Evolutionary conservation across 768 basidiomycete genomes (phyloP), one percentile per base, ranked within the genome.

Genomic region (Boletus rufocinnamomeus): DNA sequence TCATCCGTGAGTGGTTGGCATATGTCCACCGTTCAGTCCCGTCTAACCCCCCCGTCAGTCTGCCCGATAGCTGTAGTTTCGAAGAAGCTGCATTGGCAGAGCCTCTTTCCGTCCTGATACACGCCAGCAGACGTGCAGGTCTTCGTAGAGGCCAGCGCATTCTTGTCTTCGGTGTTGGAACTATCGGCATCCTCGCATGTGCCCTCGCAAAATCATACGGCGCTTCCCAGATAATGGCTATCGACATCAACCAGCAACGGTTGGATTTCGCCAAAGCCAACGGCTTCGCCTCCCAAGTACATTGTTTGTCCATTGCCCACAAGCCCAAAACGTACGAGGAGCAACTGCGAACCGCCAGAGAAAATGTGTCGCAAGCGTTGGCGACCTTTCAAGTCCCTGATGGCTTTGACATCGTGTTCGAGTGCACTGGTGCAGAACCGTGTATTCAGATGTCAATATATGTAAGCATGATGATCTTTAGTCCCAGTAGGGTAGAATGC

Each of bases 341-440:
- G 60, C 80, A 78, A 68, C 82, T 84, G 52, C 78, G 79, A 50
- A 77, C 77, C 7, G 85, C 86, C n/a, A 84, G 84, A 71, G 84
- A 86, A 58, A 81, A 74, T 62, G 78, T 83, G 9, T 72, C 76
- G 43, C 67, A 72, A 9, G 81, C 83, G 7, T 77, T 93, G 57
- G 67, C 76, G 50, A 72, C 78, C 53, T 90, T 92, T 68, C 77
- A 74, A 59, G 75, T 80, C 59, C 78, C 79, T 25, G 87, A 92
- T 28, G 96, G 96, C 32, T 96, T 93, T 75, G 94, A 97, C 72
- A 79, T 91, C 68, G 88, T 98, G 50, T 91, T 95, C 68, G 95
- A 98, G 74, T 98, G 95, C 75, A 95, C 94, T 14, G 95, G 95
- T 61, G 93, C 93, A 2, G 94, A 96, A 73, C 80, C 85, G 37